A percentile compares a stretch with the other conserved stretches of the same genome.
Conservation (phyloP, 1,139 yeast genomes). For the Candida buenavistaensis region DNA sequence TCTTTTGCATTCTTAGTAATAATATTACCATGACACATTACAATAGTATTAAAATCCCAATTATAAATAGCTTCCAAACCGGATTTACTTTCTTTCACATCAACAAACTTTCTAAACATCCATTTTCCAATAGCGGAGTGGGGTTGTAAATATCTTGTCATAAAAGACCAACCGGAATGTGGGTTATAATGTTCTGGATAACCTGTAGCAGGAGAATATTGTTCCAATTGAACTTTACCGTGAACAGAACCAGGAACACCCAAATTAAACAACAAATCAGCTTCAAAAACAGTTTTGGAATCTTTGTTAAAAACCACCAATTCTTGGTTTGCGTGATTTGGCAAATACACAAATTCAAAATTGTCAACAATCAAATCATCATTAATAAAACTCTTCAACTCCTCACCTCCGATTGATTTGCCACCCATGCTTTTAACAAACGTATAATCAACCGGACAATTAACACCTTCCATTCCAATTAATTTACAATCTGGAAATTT, state of each 20-base stretch:
- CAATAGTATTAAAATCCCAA: constrained; percentile 52
- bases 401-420: constrained; percentile 23
- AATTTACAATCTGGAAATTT: constrained; percentile 48
- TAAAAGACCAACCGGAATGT: constrained; percentile 39
- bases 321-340: constrained; percentile 56
- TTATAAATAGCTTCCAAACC: constrained; percentile 36
- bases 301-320: constrained; percentile 48
- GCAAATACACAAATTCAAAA: constrained; percentile 57
- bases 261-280: constrained; percentile 58
- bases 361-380: constrained; percentile 32
- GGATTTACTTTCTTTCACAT: constrained; percentile 23
- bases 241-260: constrained; percentile 22
- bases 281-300: constrained; percentile 51
- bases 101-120: constrained; percentile 27
- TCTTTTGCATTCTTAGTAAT: constrained; percentile 45
- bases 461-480: constrained; percentile 49
- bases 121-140: constrained; percentile 35
- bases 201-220: constrained; percentile 47
- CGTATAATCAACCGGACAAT: constrained; percentile 36
- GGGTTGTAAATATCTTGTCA: constrained; percentile 40
- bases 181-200: constrained; percentile 31
- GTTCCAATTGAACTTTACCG: constrained; percentile 23
- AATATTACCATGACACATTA: constrained; percentile 61
- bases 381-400: constrained; percentile 23
- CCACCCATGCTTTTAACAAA: constrained; percentile 29